These are phyloP conservation scores for Aotearoamyces nothofagi DNA, from an alignment of 2,329 filamentous ascomycete species.

Conservation along the genomic window DNA sequence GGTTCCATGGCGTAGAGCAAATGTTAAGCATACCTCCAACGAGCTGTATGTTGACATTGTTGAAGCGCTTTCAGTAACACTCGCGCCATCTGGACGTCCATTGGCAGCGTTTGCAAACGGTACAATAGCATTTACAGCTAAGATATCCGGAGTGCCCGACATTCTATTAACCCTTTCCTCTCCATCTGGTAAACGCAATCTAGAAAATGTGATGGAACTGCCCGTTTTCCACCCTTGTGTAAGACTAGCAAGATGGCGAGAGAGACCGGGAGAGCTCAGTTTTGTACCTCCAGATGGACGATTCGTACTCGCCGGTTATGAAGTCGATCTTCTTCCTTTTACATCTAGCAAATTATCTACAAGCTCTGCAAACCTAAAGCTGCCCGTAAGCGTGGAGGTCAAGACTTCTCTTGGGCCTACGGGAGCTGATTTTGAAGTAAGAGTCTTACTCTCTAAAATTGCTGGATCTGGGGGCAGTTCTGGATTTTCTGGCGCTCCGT, in stretches of 20 bases:
- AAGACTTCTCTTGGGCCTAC: slow-evolving; percentile 60
- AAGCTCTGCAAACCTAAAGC: slow-evolving; percentile 46
- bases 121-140: slow-evolving; percentile 86
- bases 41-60: slow-evolving; percentile 94
- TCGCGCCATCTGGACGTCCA: slow-evolving; percentile 80
- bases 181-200: slow-evolving; percentile 64
- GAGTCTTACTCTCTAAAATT: slow-evolving; percentile 54
- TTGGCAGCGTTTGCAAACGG: slow-evolving; percentile 80
- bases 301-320: slow-evolving; percentile 87
- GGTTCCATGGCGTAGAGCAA: slow-evolving; percentile 78
- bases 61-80: slow-evolving; percentile 73
- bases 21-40: slow-evolving; percentile 91
- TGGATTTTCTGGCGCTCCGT: slow-evolving; percentile 16
- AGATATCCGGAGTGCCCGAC: slow-evolving; percentile 89
- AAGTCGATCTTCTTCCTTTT: slow-evolving; percentile 75
- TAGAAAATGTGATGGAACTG: slow-evolving; percentile 62
- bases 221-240: slow-evolving; percentile 97
- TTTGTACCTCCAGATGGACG: slow-evolving; percentile 91
- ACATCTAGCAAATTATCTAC: slow-evolving; percentile 39
- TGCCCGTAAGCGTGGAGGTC: slow-evolving; percentile 72
- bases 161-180: slow-evolving; percentile 68
- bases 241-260: slow-evolving; percentile 75
- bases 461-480: slow-evolving; percentile 30
- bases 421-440: slow-evolving; percentile 80
- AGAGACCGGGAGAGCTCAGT: slow-evolving; percentile 79